These are phyloP conservation scores for Coelastrella sp. DNA, from an alignment of 139 green algal species.

Conservation along the genomic window DNA sequence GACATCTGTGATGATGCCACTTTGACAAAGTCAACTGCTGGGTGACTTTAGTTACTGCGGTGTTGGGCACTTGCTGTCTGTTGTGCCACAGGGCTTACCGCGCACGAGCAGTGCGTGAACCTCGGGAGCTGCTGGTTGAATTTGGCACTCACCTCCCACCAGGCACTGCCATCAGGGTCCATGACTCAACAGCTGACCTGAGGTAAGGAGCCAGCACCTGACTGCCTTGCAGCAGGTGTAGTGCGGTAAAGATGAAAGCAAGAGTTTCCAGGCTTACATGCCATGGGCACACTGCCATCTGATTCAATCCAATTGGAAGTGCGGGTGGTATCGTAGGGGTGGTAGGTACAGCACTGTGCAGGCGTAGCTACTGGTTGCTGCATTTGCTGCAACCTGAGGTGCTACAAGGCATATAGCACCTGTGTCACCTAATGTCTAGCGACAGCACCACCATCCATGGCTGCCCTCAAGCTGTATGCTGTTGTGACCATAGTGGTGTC, in stretches of 20 bases:
- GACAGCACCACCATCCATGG: background rate
- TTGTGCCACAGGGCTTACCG: constrained; percentile 50
- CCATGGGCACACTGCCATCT: no score
- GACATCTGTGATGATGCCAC: no score
- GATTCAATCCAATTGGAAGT: background rate
- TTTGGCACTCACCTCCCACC: constrained; percentile 60
- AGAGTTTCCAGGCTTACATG: no score
- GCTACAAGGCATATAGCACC: background rate
- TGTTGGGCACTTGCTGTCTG: background rate
- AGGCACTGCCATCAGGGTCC: constrained; percentile 45
- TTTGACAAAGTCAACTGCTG: no score
- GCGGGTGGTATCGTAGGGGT: background rate
- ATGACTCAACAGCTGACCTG: constrained; percentile 63
- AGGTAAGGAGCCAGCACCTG: background rate
- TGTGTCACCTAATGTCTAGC: background rate
- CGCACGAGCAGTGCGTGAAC: constrained; percentile 53
- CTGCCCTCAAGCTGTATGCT: background rate
- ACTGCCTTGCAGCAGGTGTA: no score
- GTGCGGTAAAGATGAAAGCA: no score
- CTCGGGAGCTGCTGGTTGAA: constrained; percentile 53
- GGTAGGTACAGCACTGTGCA: no score
- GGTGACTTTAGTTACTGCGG: no score
- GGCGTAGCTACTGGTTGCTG: no score
- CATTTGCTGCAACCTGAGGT: no score
- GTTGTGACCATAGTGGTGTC: background rate